Conservation (phyloP, 2,329 filamentous ascomycete genomes). For the Malbranchea cinnamomea region DNA sequence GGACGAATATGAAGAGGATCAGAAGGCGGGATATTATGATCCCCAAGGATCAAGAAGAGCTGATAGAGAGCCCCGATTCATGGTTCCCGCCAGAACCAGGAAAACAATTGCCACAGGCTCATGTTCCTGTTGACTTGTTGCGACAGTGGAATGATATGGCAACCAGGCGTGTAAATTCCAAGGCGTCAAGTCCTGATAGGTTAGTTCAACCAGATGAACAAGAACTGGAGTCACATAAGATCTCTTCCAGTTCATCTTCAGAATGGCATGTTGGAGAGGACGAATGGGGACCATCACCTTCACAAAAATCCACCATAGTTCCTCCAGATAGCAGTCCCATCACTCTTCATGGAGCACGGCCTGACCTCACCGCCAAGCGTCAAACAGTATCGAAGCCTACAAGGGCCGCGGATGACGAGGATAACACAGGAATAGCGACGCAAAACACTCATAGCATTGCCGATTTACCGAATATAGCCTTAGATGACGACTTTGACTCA, state of each 20-base stretch:
- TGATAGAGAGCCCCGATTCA: conserved; percentile 33
- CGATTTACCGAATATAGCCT: neutral
- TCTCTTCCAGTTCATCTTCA: neutral
- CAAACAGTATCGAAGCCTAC: conserved; percentile 8
- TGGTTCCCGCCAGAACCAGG: conserved; percentile 24
- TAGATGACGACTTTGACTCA: conserved; percentile 1
- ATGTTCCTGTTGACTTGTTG: conserved; percentile 23
- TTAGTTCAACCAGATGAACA: too few species aligned
- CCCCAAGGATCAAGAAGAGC: conserved; percentile 32
- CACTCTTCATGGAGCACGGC: neutral
- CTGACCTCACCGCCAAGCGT: neutral
- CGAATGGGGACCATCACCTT: neutral
- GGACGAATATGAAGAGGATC: conserved; percentile 24
- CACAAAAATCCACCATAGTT: conserved; percentile 4
- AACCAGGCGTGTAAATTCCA: too few species aligned
- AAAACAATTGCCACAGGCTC: conserved; percentile 14
- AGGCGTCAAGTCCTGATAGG: too few species aligned
- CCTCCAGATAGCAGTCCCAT: conserved; percentile 18
- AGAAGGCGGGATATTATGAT: conserved; percentile 30
- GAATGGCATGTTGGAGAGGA: neutral
- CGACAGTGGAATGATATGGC: conserved; percentile 22
- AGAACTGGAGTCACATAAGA: conserved; percentile 6
- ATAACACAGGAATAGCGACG: neutral
- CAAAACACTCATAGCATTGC: too few species aligned
- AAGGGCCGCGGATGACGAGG: neutral